Base-by-base conservation (phyloP, 2,329 filamentous ascomycete genomes). In the Colletotrichum truncatum region DNA sequence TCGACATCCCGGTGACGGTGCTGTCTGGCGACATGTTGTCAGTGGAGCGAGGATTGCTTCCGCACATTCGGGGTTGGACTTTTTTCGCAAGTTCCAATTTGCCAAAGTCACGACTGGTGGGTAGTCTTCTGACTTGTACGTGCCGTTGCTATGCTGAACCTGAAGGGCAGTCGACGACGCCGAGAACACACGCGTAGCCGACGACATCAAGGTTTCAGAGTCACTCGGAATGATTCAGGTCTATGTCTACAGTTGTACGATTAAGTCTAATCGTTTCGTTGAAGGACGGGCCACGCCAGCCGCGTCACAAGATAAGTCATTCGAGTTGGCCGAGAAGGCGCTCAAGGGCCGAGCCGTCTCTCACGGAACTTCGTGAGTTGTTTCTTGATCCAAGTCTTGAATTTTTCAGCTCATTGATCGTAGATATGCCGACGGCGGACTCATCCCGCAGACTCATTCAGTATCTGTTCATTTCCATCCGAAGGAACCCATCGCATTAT, bases 191-290 rank as follows among this genome's bases (percentile, higher is more conserved):
- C 56, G 26, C 21, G 68, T 65, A 11, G 46, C 25, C 21, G 63
- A 25, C 11, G 62, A 62, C 36, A 30, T 62, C 6, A 16, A 49
- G 14, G 38, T 21, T 3, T 62, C 70, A 12, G 61, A 69, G 26
- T 46, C 53, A 5, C n/a, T 73, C 11, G 71, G 71, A 4, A 39
- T 53, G 16, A 70, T 73, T 6, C 58, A 71, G 39, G 63, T 72
- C 4, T 41, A 52, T 34, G 58, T 73, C 11, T 61, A 67, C 39
- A 18, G 34, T 41, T 9, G 28, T 36, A 23, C 36, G 12, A 18
- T 59, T 26, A n/a, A 26, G 1, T 1, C 5, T 9, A 26, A 26
- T 14, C 34, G 49, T 18, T 14, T 12, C 21, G 23, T n/a, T 18
- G 8, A 28, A 12, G 34, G 51, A 30, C n/a, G 25, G 6, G 6